Evolutionary conservation across 2,329 filamentous ascomycete genomes (phyloP).

Genomic region (Knufia fluminis): DNA sequence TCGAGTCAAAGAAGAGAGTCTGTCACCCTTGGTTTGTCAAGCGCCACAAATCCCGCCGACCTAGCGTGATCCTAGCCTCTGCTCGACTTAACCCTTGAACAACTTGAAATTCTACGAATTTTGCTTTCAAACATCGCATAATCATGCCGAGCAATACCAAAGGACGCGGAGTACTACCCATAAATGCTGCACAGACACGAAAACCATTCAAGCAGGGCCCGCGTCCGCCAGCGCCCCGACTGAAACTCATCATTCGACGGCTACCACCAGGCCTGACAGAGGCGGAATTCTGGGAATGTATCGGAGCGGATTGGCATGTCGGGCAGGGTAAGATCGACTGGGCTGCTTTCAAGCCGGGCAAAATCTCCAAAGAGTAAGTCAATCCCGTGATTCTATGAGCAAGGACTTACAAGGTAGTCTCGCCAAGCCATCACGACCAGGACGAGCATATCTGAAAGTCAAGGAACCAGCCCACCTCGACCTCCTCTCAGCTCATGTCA

Average conservation of each 20-base stretch:
- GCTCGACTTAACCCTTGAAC: background rate
- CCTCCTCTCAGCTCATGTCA: slow-evolving; percentile 60
- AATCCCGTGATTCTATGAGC: slow-evolving; percentile 13
- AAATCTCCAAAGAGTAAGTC: slow-evolving; percentile 72
- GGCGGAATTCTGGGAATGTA: slow-evolving; percentile 59
- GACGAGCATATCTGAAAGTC: slow-evolving; percentile 74
- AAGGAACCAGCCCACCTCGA: slow-evolving; percentile 60
- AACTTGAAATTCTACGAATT: no score
- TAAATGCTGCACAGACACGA: slow-evolving; percentile 39
- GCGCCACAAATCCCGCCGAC: background rate
- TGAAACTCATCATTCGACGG: slow-evolving; percentile 77
- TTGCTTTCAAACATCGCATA: no score
- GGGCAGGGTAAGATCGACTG: slow-evolving; percentile 80
- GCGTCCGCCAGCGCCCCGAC: slow-evolving; percentile 47
- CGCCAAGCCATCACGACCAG: slow-evolving; percentile 75
- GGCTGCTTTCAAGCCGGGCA: slow-evolving; percentile 63
- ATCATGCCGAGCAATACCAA: slow-evolving; percentile 8
- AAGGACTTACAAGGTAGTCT: slow-evolving; percentile 42
- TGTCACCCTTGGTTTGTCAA: background rate
- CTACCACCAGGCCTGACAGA: slow-evolving; percentile 79
- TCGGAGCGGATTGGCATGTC: slow-evolving; percentile 73
- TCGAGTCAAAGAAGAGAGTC: background rate
- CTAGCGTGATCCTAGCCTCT: background rate
- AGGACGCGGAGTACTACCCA: slow-evolving; percentile 45
- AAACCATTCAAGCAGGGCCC: slow-evolving; percentile 34